Percentiles rank a stretch among this genome's conserved stretches.
phyloP scores from a whole-genome alignment of 768 basidiomycete genomes.

The Lanmaoa pseudosensibilis region DNA sequence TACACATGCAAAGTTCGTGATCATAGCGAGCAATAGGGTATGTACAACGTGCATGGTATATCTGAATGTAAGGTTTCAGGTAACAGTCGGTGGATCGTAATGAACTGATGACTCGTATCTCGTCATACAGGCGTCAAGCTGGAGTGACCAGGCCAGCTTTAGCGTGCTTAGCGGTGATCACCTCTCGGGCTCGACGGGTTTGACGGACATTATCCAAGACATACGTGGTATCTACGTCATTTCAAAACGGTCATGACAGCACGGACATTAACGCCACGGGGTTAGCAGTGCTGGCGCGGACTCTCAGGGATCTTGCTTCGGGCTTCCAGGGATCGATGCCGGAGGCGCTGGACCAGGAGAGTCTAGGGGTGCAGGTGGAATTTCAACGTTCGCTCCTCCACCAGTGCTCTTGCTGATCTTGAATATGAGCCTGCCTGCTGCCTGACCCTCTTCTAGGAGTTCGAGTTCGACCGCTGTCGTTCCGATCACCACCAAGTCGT shows the following conservation, averaged over 20 bases:
- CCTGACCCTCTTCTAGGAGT: constrained; percentile 32
- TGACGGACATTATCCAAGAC: constrained; percentile 15
- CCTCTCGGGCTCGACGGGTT: background rate
- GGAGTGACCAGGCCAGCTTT: background rate
- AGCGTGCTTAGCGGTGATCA: background rate
- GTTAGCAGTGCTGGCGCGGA: background rate
- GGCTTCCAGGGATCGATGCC: constrained; percentile 4
- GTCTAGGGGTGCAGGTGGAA: background rate
- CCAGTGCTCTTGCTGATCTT: constrained; percentile 23
- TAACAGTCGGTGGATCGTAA: background rate
- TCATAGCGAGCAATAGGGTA: constrained; percentile 4
- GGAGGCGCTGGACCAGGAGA: background rate
- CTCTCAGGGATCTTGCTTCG: constrained; percentile 2
- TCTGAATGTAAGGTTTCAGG: background rate
- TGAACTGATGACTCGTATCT: background rate
- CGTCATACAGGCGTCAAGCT: background rate
- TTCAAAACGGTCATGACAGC: constrained; percentile 2
- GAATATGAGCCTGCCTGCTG: constrained; percentile 31
- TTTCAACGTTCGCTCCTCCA: constrained; percentile 2
- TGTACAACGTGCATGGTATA: constrained; percentile 21
- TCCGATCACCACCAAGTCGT: background rate
- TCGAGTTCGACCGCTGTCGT: constrained; percentile 30
- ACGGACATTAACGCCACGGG: constrained; percentile 5
- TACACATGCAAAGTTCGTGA: background rate
- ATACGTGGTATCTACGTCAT: background rate